Conservation (phyloP, 768 basidiomycete species). For the Mycena epipterygia region DNA sequence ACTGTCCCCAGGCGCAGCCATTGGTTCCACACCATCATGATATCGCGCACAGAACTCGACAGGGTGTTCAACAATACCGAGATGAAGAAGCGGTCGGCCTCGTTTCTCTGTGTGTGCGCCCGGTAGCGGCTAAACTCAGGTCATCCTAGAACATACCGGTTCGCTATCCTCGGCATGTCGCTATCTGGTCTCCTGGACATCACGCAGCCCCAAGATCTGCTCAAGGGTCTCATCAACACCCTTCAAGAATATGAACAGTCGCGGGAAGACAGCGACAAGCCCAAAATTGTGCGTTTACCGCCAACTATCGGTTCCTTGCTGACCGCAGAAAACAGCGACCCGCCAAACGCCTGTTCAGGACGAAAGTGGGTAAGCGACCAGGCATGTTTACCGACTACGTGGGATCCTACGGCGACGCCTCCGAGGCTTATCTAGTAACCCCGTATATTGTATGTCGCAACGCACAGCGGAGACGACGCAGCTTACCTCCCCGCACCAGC, state of each 20-base stretch:
- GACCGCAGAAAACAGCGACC: slow-evolving; percentile 23
- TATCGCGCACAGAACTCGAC: slow-evolving; percentile 81
- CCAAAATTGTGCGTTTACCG: slow-evolving; percentile 64
- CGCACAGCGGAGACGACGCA: neutral
- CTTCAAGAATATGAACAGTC: slow-evolving; percentile 84
- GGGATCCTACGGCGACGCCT: slow-evolving; percentile 67
- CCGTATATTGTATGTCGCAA: slow-evolving; percentile 76
- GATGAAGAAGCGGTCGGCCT: slow-evolving; percentile 82
- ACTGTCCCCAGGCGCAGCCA: slow-evolving; percentile 71
- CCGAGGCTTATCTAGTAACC: slow-evolving; percentile 76
- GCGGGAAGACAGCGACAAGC: slow-evolving; percentile 80
- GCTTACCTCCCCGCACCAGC: slow-evolving; percentile 56
- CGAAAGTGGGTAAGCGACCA: slow-evolving; percentile 69
- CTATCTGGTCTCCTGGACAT: slow-evolving; percentile 87
- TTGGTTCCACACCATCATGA: slow-evolving; percentile 91
- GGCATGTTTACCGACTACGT: slow-evolving; percentile 73
- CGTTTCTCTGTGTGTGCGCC: slow-evolving; percentile 3
- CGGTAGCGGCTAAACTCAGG: neutral
- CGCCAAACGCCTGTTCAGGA: slow-evolving; percentile 69
- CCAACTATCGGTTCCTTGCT: neutral
- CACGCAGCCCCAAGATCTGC: slow-evolving; percentile 82
- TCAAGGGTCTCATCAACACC: slow-evolving; percentile 79
- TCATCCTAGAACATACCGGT: slow-evolving; percentile 78
- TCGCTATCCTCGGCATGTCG: slow-evolving; percentile 89
- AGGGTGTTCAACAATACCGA: slow-evolving; percentile 78